Conservation (phyloP, 768 basidiomycete species). For the Phanerodontia chrysosporium region DNA sequence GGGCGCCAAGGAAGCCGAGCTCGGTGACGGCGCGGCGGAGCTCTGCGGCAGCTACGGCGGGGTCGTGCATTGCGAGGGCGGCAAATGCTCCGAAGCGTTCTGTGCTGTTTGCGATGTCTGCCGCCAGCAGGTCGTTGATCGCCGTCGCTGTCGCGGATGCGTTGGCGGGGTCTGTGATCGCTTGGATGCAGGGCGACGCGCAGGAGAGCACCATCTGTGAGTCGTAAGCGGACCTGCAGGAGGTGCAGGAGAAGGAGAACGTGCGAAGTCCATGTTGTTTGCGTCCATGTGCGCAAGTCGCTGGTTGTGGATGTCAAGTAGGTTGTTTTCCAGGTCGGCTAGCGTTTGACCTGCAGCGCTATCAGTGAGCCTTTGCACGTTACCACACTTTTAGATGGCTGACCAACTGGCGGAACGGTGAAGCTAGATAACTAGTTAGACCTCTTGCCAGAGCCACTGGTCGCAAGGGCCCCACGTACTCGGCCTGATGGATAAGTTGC, state of each 20-base stretch:
- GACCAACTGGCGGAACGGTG: not conserved
- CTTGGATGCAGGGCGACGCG: conserved; percentile 1
- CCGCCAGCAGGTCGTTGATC: not conserved
- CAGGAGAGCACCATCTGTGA: conserved; percentile 2
- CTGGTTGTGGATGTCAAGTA: not conserved
- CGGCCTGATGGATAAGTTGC: not conserved
- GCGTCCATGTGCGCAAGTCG: not conserved
- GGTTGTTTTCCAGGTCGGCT: not conserved
- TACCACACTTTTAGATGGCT: not conserved
- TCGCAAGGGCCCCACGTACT: not conserved
- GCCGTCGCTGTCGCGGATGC: not conserved
- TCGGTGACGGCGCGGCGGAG: not conserved
- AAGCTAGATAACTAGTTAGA: not conserved
- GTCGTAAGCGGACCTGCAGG: not conserved
- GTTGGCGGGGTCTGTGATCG: not conserved
- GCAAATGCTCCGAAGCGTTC: not conserved
- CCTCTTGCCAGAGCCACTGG: too few relatives aligned
- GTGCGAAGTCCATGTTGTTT: not conserved
- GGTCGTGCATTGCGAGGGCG: conserved; percentile 4
- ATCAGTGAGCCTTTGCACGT: too few relatives aligned
- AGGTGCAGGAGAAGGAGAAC: not conserved
- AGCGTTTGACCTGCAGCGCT: not conserved
- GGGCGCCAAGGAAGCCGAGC: conserved; percentile 3
- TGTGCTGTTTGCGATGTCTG: not conserved
- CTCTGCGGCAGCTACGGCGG: not conserved